Evolutionary conservation across 129 eudicot species (phyloP), one percentile per base, ranked within the genome.

Genomic region (Dittrichia graveolens): DNA sequence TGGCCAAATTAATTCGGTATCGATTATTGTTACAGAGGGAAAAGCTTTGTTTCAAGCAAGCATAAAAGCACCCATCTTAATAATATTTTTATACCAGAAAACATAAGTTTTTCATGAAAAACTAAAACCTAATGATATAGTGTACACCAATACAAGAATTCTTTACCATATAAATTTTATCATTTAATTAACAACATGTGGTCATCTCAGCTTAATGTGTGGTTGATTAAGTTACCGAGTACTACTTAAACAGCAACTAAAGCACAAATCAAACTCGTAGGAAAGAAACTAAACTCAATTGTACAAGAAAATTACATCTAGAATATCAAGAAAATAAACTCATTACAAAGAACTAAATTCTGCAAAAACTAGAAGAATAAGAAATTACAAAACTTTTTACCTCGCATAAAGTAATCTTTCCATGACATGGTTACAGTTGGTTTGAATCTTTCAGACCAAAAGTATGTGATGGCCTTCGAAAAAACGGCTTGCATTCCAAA

Each of bases 401-500:
- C 97, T 87, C 92, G 88, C 71, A 89, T 56, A 79, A 86, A 94
- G 88, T 90, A 94, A 79, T 94, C 99, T 73, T 75, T 88, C 99
- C 99, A 94, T 19, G 99, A 87, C 91, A 94, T 84, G 7, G 75
- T 63, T 31, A 79, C 86, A 63, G 83, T 79, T 8, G 96, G 76
- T 35, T 81, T 76, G 71, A 90, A 88, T 67, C 84, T 84, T 40
- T 91, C 77, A 5, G 92, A 86, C 93, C 97, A 94, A 69, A 80
- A 83, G 87, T 90, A 87, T 1, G 86, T 83, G 50, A 94, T 91
- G 12, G 73, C 93, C 77, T 78, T 94, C 16, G 99, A 86, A 62
- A 94, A 84, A 72, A 86, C 80, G 63, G 99, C 99, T 90, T 94
- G 99, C 99, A 94, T 94, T 56, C 85, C 74, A 72, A 94, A 94